Evolutionary conservation across 2,329 filamentous ascomycete species (phyloP).

Genomic region (Phialophora tarda): DNA sequence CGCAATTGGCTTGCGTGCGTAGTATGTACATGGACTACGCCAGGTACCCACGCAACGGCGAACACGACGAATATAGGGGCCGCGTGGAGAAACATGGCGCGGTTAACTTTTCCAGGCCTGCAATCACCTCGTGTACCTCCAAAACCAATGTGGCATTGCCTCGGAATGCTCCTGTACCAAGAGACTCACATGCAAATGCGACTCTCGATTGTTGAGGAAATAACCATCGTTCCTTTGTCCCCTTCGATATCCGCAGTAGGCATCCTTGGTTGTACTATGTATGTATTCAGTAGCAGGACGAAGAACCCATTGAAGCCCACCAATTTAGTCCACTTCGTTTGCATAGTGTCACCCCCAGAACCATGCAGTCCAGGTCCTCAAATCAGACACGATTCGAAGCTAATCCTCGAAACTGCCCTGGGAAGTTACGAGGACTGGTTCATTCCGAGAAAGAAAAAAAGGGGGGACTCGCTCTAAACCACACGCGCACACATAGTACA

Average conservation of each 20-base stretch:
- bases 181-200: not conserved
- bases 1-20: not conserved
- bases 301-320: not conserved
- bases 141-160: not conserved
- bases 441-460: not conserved
- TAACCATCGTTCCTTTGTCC: not conserved
- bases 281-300: no score
- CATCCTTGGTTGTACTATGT: not conserved
- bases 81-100: slow-evolving; percentile 4
- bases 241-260: not conserved
- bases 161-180: no score
- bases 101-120: not conserved
- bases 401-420: not conserved
- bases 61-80: not conserved
- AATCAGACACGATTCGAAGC: not conserved
- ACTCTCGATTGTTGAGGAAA: not conserved
- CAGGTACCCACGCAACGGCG: not conserved
- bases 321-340: not conserved
- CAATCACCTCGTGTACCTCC: not conserved
- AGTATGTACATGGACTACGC: not conserved
- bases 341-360: not conserved
- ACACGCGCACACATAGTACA: no score
- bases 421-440: not conserved
- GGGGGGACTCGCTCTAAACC: not conserved
- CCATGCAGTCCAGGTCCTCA: not conserved